Percentiles rank a stretch among this genome's conserved stretches.
These are phyloP conservation scores for Paramecium biaurelia DNA, from an alignment of 73 alveolate species.

Conservation along the genomic window DNA sequence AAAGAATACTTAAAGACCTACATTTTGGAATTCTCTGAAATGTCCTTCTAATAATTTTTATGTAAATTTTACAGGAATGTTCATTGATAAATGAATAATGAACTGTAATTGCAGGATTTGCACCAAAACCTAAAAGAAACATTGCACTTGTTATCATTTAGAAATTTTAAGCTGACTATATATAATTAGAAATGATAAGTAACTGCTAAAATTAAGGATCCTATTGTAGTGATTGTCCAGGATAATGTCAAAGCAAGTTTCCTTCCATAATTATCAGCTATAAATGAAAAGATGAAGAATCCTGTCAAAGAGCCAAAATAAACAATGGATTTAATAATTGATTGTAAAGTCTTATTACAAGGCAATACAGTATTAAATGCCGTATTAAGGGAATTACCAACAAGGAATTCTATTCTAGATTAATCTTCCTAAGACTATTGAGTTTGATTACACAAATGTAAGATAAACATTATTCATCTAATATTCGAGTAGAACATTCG, in stretches of 20 bases:
- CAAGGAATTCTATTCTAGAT: neutral
- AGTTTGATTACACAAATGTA: slow-evolving; percentile 16
- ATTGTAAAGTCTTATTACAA: neutral
- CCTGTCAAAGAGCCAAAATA: slow-evolving; percentile 50
- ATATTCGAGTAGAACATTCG: neutral
- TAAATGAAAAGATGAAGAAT: slow-evolving; percentile 44
- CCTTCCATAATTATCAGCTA: slow-evolving; percentile 59
- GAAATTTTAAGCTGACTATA: neutral
- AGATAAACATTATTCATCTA: slow-evolving; percentile 1
- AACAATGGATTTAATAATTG: neutral
- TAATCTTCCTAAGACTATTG: neutral
- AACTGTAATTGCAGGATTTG: slow-evolving; percentile 49
- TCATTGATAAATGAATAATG: slow-evolving; percentile 60
- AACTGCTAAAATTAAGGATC: slow-evolving; percentile 15
- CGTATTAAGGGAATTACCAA: neutral
- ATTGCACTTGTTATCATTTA: slow-evolving; percentile 9
- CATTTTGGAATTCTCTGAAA: slow-evolving; percentile 45
- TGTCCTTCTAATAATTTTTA: neutral
- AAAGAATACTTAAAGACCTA: slow-evolving; percentile 44
- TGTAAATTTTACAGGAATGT: neutral
- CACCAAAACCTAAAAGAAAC: slow-evolving; percentile 49
- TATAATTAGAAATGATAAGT: neutral
- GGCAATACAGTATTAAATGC: neutral
- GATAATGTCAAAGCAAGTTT: neutral
- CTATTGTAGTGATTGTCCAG: slow-evolving; percentile 44